Evolutionary conservation across 306 rosid species (phyloP), one percentile per base, ranked within the genome.

Genomic region (Gleditsia sinensis): DNA sequence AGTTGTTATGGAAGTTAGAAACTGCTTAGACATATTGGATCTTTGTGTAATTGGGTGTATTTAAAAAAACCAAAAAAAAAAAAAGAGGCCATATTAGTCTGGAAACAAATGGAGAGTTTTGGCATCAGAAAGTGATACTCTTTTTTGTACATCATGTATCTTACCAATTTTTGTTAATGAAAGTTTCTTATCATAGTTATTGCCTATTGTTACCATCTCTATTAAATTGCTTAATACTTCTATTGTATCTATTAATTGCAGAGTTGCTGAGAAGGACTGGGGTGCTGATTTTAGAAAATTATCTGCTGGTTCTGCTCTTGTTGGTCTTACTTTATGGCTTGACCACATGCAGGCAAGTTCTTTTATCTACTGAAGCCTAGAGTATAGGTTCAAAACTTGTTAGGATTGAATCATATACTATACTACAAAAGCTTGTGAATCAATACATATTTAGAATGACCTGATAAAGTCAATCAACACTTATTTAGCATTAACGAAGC

Each of bases 281-380:
- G 89, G 94, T 6, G 98, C 98, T 81, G 98, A 94, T 81, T 94
- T 91, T 84, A 85, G 98, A 81, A 94, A 91, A 80, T 56, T 94
- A 69, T 94, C 98, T 19, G 96, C 96, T 63, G 98, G 98, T 76
- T 83, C 98, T 42, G 90, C 98, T 74, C 96, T 94, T 62, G 96
- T 91, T 82, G 97, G 90, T 80, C 94, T 94, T 75, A 94, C 98
- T n/a, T 78, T 94, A 59, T 94, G 98, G 98, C 96, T 94, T 78
- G 98, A 94, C 75, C 88, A 84, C 69, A 94, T 94, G 98, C 98
- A 94, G 96, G 98, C 86, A 79, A 85, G 79, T 72, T 72, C 74
- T 54, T 59, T 40, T 81, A 51, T 34, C 39, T 36, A 11, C 27
- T 58, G 23, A 53, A 25, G 13, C 66, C 24, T 6, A 4, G 7